These are phyloP conservation scores for Penicillium brasilianum DNA, from an alignment of 2,329 filamentous ascomycete genomes.

Conservation along the genomic window DNA sequence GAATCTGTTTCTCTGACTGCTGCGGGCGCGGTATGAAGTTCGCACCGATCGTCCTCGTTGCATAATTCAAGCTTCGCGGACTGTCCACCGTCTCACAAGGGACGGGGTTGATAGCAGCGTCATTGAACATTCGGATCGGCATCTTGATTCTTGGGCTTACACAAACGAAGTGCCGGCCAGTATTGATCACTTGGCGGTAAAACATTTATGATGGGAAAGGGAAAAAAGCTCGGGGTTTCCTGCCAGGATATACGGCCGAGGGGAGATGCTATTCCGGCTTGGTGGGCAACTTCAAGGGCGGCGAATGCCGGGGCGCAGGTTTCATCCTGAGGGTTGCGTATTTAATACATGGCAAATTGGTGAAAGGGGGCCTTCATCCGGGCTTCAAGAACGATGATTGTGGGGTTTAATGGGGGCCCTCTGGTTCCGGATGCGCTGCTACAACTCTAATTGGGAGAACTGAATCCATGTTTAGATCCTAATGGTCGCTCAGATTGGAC, in stretches of 20 bases:
- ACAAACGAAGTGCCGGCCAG: neutral
- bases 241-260: neutral
- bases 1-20: conserved; percentile 17
- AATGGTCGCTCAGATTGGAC: conserved; percentile 4
- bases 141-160: neutral
- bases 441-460: neutral
- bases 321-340: neutral
- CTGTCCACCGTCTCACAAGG: neutral
- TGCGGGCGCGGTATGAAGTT: conserved; percentile 22
- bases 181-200: neutral
- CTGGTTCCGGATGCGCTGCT: neutral
- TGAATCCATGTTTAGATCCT: neutral
- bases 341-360: neutral
- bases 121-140: conserved; percentile 5
- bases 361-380: neutral
- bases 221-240: neutral
- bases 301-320: conserved; percentile 2
- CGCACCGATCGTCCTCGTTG: conserved; percentile 2
- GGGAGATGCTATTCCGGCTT: neutral
- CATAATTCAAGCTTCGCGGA: neutral
- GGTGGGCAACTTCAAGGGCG: neutral
- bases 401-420: neutral
- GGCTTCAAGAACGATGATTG: conserved; percentile 4
- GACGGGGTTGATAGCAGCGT: neutral
- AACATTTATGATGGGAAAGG: neutral